Evolutionary conservation across 2,329 filamentous ascomycete genomes (phyloP).

Genomic region (Aureobasidium zeae): DNA sequence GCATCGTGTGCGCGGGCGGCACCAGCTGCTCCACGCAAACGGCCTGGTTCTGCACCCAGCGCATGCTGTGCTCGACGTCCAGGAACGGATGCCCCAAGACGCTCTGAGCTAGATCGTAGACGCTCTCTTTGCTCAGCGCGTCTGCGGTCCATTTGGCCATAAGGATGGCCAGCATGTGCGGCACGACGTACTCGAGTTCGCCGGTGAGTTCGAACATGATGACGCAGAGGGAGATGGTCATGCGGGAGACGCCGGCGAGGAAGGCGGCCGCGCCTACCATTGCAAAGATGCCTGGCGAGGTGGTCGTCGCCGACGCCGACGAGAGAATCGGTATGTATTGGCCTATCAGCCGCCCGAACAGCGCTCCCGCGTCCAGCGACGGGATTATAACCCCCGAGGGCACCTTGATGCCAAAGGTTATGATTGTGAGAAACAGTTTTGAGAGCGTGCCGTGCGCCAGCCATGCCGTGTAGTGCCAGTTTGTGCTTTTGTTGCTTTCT

Average conservation of each 20-base stretch:
- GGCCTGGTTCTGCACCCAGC: constrained; percentile 32
- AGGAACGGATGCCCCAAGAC: constrained; percentile 52
- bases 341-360: constrained; percentile 49
- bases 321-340: constrained; percentile 30
- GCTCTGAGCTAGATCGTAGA: constrained; percentile 52
- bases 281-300: constrained; percentile 51
- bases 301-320: no score
- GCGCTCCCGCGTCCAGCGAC: constrained; percentile 47
- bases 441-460: constrained; percentile 45
- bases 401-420: constrained; percentile 53
- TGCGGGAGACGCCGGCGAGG: constrained; percentile 48
- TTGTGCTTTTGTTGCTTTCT: no score
- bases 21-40: constrained; percentile 40
- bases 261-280: constrained; percentile 53
- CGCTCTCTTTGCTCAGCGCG: constrained; percentile 42
- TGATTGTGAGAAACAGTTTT: constrained; percentile 48
- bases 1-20: constrained; percentile 46
- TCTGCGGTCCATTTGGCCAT: constrained; percentile 52
- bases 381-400: constrained; percentile 54
- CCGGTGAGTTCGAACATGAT: constrained; percentile 56
- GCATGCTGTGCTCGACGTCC: constrained; percentile 42
- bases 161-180: constrained; percentile 52
- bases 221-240: constrained; percentile 50
- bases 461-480: constrained; percentile 41
- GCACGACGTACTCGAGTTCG: constrained; percentile 48